Base-by-base conservation (phyloP, 1,139 yeast species). In the Pichia cactophila region DNA sequence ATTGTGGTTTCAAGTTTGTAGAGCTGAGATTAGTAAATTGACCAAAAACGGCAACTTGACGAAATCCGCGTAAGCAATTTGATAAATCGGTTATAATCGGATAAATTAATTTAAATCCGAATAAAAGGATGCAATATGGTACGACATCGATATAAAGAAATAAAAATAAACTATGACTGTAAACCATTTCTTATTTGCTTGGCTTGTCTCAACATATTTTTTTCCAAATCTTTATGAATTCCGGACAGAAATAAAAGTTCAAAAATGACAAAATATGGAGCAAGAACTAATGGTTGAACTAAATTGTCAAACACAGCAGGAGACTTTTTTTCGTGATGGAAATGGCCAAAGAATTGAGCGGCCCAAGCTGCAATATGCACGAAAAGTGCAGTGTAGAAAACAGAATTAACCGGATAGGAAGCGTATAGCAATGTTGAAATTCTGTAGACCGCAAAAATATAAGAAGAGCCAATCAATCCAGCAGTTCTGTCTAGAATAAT, bases 281-380 rank as follows among this genome's bases (percentile, higher is more conserved):
- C 97, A 57, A 89, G 72, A 0, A 90, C 90, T 35, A 92, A 65
- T 1, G 97, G 95, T 62, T 89, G 97, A 12, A 83, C 69, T 47
- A 88, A 69, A 61, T 83, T 90, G 61, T 89, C 96, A 46, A 87
- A 65, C 51, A 92, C 69, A 0, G 97, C 97, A 0, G 98, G 98
- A 1, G 90, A 86, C 46, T 90, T 73, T 54, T 74, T 75, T 63
- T 92, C 98, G 60, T 80, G 86, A 17, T 78, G 74, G 2, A 86
- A 92, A 62, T 92, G 97, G 5, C 97, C 97, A 52, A 84, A 73
- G 65, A 92, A 89, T 62, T 92, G 97, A n/a, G 81, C 81, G 23
- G 81, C 60, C 97, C 98, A 92, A 14, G 86, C 71, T 2, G 66
- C 44, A 0, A 75, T 63, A 63, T 84, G 86, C 29, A 77, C 57